Base-by-base conservation (phyloP, 1,284 basidiomycete genomes). In the Ustilago xerochloae region DNA sequence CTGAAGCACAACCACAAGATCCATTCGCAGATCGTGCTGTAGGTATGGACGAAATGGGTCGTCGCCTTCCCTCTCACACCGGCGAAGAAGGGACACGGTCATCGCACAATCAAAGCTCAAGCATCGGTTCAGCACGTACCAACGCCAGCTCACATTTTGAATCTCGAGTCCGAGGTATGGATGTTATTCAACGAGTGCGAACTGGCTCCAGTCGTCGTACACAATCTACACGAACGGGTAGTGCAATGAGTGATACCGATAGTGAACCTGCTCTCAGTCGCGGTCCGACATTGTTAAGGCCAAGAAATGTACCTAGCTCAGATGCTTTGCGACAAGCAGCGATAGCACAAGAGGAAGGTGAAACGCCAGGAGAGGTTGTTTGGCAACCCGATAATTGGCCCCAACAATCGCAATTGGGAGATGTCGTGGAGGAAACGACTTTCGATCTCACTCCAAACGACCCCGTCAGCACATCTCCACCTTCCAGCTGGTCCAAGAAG, bases 151-250 rank as follows among this genome's bases (percentile, higher is more conserved):
- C 75, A 18, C 64, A 73, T 46, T 68, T 81, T 15, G 80, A 81
- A 58, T 64, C 63, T 4, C 56, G 63, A 7, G 24, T 81, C 28
- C 53, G 63, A 3, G 58, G 58, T 5, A 81, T 81, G 80, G 78
- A 81, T 35, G 79, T 81, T 20, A 63, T 80, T 12, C 80, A 81
- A 39, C 76, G 80, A 20, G 72, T 63, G 2, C 67, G 71, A 2
- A 80, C 80, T 1, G 69, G 63, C 2, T 71, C 66, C 51, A 73
- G 73, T 32, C 46, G 75, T n/a, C 61, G 72, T 18, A 69, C 70
- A 6, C 55, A 54, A 24, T 72, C 67, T 4, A 75, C 57, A 10
- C 43, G 66, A n/a, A 53, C 63, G 8, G 60, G 67, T 9, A 67
- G 67, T 46, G 41, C 43, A n/a, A 32, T 56, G 16, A 73, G 63